These are phyloP conservation scores for Geranium rotundifolium DNA, from an alignment of 345 rosid species.

Conservation along the genomic window DNA sequence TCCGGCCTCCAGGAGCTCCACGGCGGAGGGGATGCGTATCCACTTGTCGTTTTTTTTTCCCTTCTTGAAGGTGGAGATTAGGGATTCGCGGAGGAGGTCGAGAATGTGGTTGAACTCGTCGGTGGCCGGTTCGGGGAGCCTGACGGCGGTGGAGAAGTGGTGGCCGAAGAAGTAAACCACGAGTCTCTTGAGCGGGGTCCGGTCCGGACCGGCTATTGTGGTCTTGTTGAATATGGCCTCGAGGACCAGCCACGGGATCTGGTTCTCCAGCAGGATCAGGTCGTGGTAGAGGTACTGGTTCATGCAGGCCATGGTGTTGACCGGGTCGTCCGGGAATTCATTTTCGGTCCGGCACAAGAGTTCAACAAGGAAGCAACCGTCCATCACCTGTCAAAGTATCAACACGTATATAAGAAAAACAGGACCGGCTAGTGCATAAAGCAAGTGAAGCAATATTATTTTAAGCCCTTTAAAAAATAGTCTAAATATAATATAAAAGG, in stretches of 20 bases:
- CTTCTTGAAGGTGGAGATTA: background rate
- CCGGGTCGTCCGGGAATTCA: background rate
- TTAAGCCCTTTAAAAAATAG: no score
- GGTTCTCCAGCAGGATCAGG: slow-evolving; percentile 3
- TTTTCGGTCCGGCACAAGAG: background rate
- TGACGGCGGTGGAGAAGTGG: no score
- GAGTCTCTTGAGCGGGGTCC: no score
- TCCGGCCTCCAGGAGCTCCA: slow-evolving; percentile 6
- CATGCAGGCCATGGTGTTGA: slow-evolving; percentile 2
- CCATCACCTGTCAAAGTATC: no score
- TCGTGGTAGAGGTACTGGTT: slow-evolving; percentile 2
- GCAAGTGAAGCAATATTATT: no score
- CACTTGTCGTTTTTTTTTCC: background rate
- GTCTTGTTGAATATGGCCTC: background rate
- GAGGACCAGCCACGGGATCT: background rate
- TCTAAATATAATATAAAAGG: no score
- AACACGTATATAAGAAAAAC: no score
- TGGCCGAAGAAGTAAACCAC: no score
- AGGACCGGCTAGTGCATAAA: no score
- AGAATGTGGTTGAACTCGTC: slow-evolving; percentile 6
- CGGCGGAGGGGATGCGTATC: slow-evolving; percentile 3
- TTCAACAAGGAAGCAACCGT: background rate
- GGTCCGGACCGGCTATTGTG: no score
- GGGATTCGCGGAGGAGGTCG: slow-evolving; percentile 7
- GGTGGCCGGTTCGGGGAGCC: no score